Conservation (phyloP, 1,284 basidiomycete species). For the Apiotrichum gamsii region DNA sequence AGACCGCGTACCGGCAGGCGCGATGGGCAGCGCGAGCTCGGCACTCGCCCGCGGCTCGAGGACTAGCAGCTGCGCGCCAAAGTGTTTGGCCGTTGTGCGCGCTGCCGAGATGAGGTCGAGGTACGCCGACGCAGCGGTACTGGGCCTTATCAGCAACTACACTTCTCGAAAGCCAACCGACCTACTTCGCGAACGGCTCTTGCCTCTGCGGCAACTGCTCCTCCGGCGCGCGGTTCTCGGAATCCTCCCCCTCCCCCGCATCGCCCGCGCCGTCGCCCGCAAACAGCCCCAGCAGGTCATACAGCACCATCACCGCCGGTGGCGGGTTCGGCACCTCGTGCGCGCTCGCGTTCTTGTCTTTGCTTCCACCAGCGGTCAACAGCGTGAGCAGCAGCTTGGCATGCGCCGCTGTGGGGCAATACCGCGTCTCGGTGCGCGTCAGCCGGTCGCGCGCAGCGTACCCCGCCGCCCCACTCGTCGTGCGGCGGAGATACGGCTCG, state of each 20-base stretch:
- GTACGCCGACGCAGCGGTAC: conserved; percentile 28
- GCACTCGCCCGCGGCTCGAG: conserved; percentile 30
- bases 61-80: conserved; percentile 24
- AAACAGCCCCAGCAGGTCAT: conserved; percentile 29
- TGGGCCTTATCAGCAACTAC: conserved; percentile 9
- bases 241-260: too few relatives aligned
- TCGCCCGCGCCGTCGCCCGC: conserved; percentile 30
- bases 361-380: too few relatives aligned
- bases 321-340: conserved; percentile 6
- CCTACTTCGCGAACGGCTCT: conserved; percentile 15
- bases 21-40: conserved; percentile 30
- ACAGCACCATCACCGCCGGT: conserved; percentile 31
- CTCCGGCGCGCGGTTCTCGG: not conserved
- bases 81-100: conserved; percentile 19
- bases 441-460: conserved; percentile 17
- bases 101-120: conserved; percentile 29
- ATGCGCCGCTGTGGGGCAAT: not conserved
- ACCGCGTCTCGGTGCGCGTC: conserved; percentile 24
- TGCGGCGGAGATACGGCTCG: conserved; percentile 27
- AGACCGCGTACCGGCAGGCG: conserved; percentile 11
- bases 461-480: not conserved
- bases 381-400: not conserved
- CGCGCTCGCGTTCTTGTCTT: not conserved
- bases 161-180: conserved; percentile 10
- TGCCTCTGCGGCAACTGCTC: too few relatives aligned